Percentiles rank a stretch among this genome's conserved stretches.
phyloP scores from a whole-genome alignment of 768 basidiomycete genomes.

The Clavaria fumosa region DNA sequence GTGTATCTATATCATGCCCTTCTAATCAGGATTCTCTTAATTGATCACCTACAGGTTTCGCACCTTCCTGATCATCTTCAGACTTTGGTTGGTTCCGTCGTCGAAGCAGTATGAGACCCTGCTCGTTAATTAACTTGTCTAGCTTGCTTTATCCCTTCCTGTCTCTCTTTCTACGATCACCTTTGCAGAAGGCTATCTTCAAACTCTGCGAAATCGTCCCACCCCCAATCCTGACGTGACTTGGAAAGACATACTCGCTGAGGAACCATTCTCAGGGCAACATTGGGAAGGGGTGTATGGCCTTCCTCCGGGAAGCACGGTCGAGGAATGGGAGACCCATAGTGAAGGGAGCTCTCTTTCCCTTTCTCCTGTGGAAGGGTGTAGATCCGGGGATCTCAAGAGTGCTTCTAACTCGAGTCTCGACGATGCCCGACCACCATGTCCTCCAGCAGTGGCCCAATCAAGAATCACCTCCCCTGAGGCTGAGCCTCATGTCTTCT shows the following conservation, averaged over 20 bases:
- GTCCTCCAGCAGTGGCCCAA: too few relatives aligned
- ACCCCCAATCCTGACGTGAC: conserved; percentile 31
- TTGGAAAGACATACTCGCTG: conserved; percentile 67
- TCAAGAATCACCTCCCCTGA: too few relatives aligned
- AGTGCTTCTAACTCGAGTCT: too few relatives aligned
- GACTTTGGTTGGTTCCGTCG: neutral
- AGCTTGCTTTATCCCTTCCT: conserved; percentile 39
- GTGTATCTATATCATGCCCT: conserved; percentile 22
- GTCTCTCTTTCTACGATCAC: conserved; percentile 33
- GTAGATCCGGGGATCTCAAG: too few relatives aligned
- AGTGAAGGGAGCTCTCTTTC: conserved; percentile 50
- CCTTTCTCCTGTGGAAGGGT: conserved; percentile 47
- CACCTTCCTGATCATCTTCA: conserved; percentile 55
- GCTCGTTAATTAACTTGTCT: conserved; percentile 25
- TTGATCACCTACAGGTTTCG: conserved; percentile 26
- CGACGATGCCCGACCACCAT: too few relatives aligned
- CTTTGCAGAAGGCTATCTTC: conserved; percentile 39
- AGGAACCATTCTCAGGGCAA: conserved; percentile 75
- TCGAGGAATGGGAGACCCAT: conserved; percentile 24
- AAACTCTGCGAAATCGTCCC: conserved; percentile 31
- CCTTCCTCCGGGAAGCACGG: conserved; percentile 28
- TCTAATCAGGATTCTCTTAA: neutral
- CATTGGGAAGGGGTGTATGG: conserved; percentile 72
- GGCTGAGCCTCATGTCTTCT: too few relatives aligned
- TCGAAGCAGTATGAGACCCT: neutral